phyloP scores from a whole-genome alignment of 2,329 filamentous ascomycete species.

The Capronia epimyces region DNA sequence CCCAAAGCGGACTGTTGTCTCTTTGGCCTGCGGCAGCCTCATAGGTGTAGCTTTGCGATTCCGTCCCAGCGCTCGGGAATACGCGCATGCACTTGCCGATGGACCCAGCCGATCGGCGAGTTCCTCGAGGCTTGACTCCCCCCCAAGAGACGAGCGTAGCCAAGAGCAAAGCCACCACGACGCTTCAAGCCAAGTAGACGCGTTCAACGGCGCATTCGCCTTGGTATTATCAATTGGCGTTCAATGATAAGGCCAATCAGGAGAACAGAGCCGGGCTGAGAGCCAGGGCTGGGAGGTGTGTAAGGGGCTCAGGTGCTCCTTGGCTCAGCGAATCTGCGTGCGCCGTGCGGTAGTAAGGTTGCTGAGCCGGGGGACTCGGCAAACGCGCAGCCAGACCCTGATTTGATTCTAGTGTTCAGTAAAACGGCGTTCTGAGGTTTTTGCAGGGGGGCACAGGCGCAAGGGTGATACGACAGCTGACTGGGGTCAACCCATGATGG shows the following conservation, averaged over 20 bases:
- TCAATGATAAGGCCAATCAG: neutral
- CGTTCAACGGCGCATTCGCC: neutral
- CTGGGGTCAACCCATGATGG: too few species aligned
- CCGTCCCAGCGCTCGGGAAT: neutral
- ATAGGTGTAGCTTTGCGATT: neutral
- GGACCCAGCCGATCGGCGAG: slow-evolving; percentile 1
- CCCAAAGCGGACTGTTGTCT: neutral
- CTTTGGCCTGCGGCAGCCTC: neutral
- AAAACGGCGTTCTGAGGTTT: neutral
- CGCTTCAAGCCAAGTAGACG: neutral
- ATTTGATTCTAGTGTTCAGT: neutral
- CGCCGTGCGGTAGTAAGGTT: neutral
- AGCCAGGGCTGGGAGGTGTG: neutral
- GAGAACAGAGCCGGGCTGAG: neutral
- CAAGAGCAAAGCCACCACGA: slow-evolving; percentile 6
- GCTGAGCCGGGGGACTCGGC: neutral
- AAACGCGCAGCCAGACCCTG: neutral
- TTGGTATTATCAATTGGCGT: slow-evolving; percentile 5
- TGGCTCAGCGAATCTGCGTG: neutral
- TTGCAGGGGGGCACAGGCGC: neutral
- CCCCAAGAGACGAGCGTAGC: too few species aligned
- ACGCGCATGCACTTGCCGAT: slow-evolving; percentile 4
- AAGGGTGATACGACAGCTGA: neutral
- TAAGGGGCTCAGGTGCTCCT: neutral
- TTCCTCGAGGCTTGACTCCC: slow-evolving; percentile 1